phyloP scores from a whole-genome alignment of 2,329 filamentous ascomycete species.

The Beauveria asiatica region DNA sequence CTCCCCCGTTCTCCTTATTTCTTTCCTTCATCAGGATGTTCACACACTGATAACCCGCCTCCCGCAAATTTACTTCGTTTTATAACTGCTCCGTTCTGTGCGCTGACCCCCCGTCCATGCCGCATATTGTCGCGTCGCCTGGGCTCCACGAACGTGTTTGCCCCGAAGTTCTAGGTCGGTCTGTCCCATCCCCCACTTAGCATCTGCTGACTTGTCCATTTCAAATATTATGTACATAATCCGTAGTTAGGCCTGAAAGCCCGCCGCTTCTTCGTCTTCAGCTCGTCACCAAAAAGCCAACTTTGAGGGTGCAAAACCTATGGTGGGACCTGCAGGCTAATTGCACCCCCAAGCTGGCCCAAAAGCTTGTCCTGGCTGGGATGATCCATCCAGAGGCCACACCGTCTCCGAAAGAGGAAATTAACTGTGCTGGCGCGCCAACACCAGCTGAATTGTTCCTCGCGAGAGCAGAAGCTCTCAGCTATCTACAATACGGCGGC shows the following conservation, averaged over 20 bases:
- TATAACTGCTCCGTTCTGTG: background rate
- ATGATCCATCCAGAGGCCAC: conserved; percentile 6
- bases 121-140: background rate
- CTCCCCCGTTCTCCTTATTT: background rate
- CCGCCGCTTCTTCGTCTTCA: background rate
- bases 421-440: background rate
- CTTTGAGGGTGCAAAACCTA: background rate
- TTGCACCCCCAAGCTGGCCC: background rate
- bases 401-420: conserved; percentile 11
- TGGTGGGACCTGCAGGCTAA: conserved; percentile 1
- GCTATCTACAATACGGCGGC: background rate
- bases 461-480: background rate
- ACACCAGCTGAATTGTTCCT: background rate
- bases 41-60: background rate
- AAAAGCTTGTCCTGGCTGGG: background rate
- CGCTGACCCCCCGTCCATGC: background rate
- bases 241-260: background rate
- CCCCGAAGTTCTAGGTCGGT: background rate
- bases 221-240: background rate
- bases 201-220: background rate
- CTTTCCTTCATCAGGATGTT: background rate
- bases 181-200: background rate
- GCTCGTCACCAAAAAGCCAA: background rate
- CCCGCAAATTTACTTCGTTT: background rate
- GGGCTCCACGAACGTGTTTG: background rate